Base-by-base conservation (phyloP, 179 eudicot genomes). In the Drosera spatulata region DNA sequence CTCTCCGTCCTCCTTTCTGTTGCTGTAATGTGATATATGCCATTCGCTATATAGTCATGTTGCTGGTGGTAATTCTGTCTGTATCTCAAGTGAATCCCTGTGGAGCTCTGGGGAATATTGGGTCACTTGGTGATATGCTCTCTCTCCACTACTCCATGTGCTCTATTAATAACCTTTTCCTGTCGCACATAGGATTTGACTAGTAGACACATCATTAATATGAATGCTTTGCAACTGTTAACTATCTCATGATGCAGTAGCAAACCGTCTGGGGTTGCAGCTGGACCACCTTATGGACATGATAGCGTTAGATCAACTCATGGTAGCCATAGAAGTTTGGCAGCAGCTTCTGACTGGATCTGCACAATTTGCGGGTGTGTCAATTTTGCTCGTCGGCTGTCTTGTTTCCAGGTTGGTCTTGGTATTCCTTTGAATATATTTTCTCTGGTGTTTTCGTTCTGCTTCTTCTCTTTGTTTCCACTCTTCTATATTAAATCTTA, bases 311-410 rank as follows among this genome's bases (percentile, higher is more conserved):
- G 84, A 75, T 80, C 93, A 47, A 77, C 85, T 44, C 82, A 82
- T 80, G 76, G 73, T 40, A 72, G 77, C 74, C 83, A 82, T 62
- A 80, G 77, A 71, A 77, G 77, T 66, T 64, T 78, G 37, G 76
- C 79, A 40, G 61, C 80, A 38, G 80, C 91, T 6, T 82, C 94
- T 72, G 99, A 93, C 75, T 93, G 99, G 99, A 85, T 93, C 85
- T 93, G 99, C 75, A 82, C 73, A 44, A 86, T 93, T 47, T 93
- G 99, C 71, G 94, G 88, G 40, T 93, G 95, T 75, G 82, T 86
- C 69, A 93, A 93, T 83, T 93, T 93, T 80, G 97, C 99, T 47
- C 83, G 99, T 58, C 79, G 99, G 50, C 77, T 88, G 62, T 89
- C 95, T 10, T 93, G 99, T 72, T 93, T 93, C 77, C 99, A 93